These are phyloP conservation scores for Septoria petroselini DNA, from an alignment of 2,329 filamentous ascomycete species.

Conservation along the genomic window DNA sequence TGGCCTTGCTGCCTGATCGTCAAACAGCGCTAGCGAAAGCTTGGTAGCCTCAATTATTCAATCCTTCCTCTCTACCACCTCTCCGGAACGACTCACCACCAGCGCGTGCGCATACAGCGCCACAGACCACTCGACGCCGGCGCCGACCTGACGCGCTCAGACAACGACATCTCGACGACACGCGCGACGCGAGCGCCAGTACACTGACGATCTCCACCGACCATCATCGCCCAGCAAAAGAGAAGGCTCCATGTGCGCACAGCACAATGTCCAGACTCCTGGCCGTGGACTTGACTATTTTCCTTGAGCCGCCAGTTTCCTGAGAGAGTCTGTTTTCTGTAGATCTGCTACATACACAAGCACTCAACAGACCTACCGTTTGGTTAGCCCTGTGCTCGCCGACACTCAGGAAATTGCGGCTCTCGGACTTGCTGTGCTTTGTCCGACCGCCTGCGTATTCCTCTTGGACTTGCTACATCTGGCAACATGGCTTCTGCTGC, in stretches of 20 bases:
- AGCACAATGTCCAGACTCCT: conserved; percentile 51
- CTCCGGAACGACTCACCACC: conserved; percentile 6
- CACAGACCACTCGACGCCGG: conserved; percentile 1
- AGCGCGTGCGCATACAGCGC: conserved; percentile 11
- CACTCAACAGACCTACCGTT: conserved; percentile 30
- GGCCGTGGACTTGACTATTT: conserved; percentile 46
- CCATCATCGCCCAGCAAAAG: conserved; percentile 11
- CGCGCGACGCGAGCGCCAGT: conserved; percentile 1
- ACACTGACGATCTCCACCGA: not conserved
- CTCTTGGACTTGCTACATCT: conserved; percentile 22
- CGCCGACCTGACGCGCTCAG: conserved; percentile 1
- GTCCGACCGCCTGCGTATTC: conserved; percentile 14
- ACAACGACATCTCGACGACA: not conserved
- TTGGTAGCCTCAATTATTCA: not conserved
- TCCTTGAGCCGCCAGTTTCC: conserved; percentile 52
- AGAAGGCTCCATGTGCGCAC: conserved; percentile 43
- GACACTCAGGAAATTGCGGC: conserved; percentile 39
- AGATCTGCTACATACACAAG: conserved; percentile 26
- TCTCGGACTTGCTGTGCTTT: conserved; percentile 30
- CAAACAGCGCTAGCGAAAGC: too few relatives aligned
- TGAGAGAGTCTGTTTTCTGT: conserved; percentile 36
- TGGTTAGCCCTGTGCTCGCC: conserved; percentile 33
- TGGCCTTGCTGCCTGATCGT: too few relatives aligned
- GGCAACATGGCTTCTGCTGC: conserved; percentile 35
- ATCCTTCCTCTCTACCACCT: not conserved